Evolutionary conservation across 306 rosid species (phyloP).

Genomic region (Sesbania bispinosa): DNA sequence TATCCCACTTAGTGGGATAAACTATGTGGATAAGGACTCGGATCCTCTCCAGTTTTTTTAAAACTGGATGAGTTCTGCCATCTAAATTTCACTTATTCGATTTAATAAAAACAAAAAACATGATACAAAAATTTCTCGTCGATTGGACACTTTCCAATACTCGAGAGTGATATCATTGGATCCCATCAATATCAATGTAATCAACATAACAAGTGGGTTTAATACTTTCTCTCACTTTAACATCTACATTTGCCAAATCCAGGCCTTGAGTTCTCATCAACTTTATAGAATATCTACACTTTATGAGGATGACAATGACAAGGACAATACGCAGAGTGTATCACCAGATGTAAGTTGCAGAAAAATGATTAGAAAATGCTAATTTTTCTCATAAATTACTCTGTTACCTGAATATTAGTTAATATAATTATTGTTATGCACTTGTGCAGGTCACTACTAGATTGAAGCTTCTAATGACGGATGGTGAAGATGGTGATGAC

Average conservation of each 20-base stretch:
- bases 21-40: neutral
- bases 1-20: neutral
- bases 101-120: too few relatives aligned
- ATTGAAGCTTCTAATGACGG: conserved; percentile 74
- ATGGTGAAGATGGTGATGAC: conserved; percentile 53
- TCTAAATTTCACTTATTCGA: too few relatives aligned
- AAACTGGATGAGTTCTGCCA: too few relatives aligned
- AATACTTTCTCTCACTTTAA: conserved; percentile 13
- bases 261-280: conserved; percentile 82
- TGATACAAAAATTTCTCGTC: too few relatives aligned
- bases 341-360: conserved; percentile 62
- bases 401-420: neutral
- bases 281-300: conserved; percentile 77
- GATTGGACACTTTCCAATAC: too few relatives aligned
- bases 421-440: neutral
- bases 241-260: conserved; percentile 38
- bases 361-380: neutral
- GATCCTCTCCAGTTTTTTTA: too few relatives aligned
- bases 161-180: too few relatives aligned
- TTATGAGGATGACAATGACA: conserved; percentile 54
- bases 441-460: conserved; percentile 67
- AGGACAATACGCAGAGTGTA: conserved; percentile 51
- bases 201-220: neutral
- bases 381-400: neutral
- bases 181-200: too few relatives aligned